Percentiles rank a stretch among this genome's conserved stretches.
Evolutionary conservation across 495 filamentous ascomycete species (phyloP).

Genomic region (Tirmania nivea): DNA sequence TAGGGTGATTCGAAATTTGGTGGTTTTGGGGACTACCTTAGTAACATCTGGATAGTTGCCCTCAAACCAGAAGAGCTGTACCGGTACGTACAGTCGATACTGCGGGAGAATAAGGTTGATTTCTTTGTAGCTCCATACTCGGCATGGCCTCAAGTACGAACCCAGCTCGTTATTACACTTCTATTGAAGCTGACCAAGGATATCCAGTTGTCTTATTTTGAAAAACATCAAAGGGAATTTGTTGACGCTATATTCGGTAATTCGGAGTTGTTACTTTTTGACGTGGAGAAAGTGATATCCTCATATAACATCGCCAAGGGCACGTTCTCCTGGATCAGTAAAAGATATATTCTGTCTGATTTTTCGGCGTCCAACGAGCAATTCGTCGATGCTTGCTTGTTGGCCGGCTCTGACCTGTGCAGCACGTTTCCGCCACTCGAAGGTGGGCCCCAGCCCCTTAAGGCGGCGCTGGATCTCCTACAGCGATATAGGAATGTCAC

Average conservation of each 20-base stretch:
- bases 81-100: slow-evolving; percentile 49
- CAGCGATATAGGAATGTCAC: slow-evolving; percentile 30
- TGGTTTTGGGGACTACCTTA: background rate
- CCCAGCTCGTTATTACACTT: background rate
- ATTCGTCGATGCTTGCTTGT: slow-evolving; percentile 64
- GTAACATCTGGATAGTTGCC: slow-evolving; percentile 23
- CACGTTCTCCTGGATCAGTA: slow-evolving; percentile 48
- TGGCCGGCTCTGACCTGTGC: slow-evolving; percentile 64
- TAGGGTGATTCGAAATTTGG: background rate
- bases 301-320: slow-evolving; percentile 46
- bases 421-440: slow-evolving; percentile 54
- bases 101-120: slow-evolving; percentile 44
- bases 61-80: slow-evolving; percentile 40
- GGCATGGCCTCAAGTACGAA: slow-evolving; percentile 62
- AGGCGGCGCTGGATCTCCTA: slow-evolving; percentile 7
- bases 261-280: slow-evolving; percentile 73
- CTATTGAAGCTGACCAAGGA: background rate
- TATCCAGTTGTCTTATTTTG: slow-evolving; percentile 45
- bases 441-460: slow-evolving; percentile 15
- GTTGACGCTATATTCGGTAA: slow-evolving; percentile 64
- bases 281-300: slow-evolving; percentile 63
- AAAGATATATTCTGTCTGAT: slow-evolving; percentile 43
- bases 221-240: slow-evolving; percentile 38
- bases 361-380: slow-evolving; percentile 46
- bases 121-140: slow-evolving; percentile 81